These are phyloP conservation scores for Cryptosporidium muris DNA, from an alignment of 169 alveolate species.

Conservation along the genomic window DNA sequence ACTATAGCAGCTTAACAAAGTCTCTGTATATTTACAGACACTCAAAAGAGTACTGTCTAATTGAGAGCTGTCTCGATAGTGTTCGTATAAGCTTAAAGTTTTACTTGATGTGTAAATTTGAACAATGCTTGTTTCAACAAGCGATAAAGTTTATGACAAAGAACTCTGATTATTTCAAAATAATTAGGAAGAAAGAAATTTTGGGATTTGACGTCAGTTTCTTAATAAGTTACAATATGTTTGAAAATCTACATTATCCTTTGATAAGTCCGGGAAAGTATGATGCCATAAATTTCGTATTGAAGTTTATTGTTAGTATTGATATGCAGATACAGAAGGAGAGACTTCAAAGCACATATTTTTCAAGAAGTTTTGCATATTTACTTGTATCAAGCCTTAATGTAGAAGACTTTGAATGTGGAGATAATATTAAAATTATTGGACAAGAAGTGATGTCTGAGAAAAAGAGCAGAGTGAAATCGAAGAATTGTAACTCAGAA, in stretches of 20 bases:
- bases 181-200: constrained; percentile 32
- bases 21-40: constrained; percentile 43
- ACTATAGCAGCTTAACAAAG: constrained; percentile 18
- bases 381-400: not conserved
- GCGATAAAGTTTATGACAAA: constrained; percentile 53
- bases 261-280: constrained; percentile 8
- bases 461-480: not conserved
- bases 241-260: not conserved
- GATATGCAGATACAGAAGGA: constrained; percentile 64
- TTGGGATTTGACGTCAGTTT: constrained; percentile 57
- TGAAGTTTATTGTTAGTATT: constrained; percentile 52
- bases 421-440: not conserved
- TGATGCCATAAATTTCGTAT: constrained; percentile 37
- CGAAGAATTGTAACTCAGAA: not conserved
- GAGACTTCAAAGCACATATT: constrained; percentile 53
- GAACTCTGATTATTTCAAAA: constrained; percentile 33
- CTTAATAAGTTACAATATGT: constrained; percentile 40
- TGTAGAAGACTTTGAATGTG: not conserved
- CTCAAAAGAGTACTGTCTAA: constrained; percentile 49
- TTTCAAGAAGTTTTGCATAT: constrained; percentile 46
- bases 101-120: constrained; percentile 56
- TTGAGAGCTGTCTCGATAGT: constrained; percentile 65
- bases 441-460: not conserved
- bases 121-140: constrained; percentile 34
- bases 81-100: constrained; percentile 47